Conservation (phyloP, 352 stramenopile genomes). For the Blastocystis sp. region DNA sequence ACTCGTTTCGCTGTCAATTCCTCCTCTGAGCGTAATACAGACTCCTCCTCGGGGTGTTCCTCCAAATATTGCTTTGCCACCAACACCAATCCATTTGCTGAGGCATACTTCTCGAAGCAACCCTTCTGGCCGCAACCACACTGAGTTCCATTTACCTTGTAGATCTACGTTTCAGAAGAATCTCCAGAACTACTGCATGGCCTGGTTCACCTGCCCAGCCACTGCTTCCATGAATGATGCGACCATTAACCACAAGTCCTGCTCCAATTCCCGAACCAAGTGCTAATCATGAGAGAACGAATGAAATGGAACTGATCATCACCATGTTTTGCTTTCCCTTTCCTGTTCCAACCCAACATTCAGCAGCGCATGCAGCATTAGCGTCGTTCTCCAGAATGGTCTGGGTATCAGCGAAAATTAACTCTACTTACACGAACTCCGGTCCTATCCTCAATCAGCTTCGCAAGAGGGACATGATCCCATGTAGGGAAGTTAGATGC, state of each 20-base stretch:
- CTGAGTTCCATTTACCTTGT: constrained; percentile 24
- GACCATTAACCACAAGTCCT: constrained; percentile 32
- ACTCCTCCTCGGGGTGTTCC: background rate
- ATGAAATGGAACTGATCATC: background rate
- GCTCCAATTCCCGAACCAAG: constrained; percentile 28
- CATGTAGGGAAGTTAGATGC: constrained; percentile 52
- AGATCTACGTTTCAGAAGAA: background rate
- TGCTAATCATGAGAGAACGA: background rate
- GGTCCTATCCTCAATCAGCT: constrained; percentile 26
- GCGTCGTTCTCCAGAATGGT: constrained; percentile 37
- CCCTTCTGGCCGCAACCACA: constrained; percentile 45
- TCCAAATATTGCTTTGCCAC: background rate
- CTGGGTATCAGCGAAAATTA: background rate
- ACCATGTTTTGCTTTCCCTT: constrained; percentile 30
- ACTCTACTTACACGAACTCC: background rate
- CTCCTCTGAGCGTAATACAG: background rate
- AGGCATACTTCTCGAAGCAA: constrained; percentile 49
- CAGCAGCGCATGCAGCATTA: constrained; percentile 22
- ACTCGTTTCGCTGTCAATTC: constrained; percentile 30
- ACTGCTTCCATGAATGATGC: constrained; percentile 37
- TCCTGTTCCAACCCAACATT: constrained; percentile 33
- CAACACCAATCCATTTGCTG: constrained; percentile 11
- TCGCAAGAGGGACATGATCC: constrained; percentile 44
- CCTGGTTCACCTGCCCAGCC: constrained; percentile 43
- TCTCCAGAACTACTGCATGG: background rate